These are phyloP conservation scores for Fragaria iinumae DNA, from an alignment of 306 rosid genomes.

Conservation along the genomic window DNA sequence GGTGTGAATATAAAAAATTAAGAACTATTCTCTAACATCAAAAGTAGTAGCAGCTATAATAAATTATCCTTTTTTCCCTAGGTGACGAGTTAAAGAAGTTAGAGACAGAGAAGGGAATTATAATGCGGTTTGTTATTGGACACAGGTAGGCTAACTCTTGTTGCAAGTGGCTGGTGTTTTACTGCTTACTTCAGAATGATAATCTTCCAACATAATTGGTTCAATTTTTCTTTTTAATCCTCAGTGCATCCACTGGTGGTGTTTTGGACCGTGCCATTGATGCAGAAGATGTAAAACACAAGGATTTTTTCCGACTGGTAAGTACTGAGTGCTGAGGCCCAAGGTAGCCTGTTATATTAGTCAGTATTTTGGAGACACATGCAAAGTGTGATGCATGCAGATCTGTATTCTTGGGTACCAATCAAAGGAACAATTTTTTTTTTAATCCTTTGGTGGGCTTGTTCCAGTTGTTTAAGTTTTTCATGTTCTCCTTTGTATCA, in stretches of 20 bases:
- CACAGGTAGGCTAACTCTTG: conserved; percentile 38
- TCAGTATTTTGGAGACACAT: conserved; percentile 11
- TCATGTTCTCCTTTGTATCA: not conserved
- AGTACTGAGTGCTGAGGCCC: conserved; percentile 9
- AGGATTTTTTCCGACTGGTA: conserved; percentile 58
- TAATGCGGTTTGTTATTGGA: conserved; percentile 59
- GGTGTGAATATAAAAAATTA: conserved; percentile 24
- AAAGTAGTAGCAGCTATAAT: conserved; percentile 7
- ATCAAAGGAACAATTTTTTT: conserved; percentile 14
- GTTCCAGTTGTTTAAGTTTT: not conserved
- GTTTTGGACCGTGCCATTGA: conserved; percentile 59
- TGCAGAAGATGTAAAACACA: conserved; percentile 48
- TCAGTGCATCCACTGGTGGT: conserved; percentile 53
- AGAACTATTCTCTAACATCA: not conserved
- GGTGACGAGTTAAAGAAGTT: conserved; percentile 44
- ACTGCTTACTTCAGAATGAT: conserved; percentile 9
- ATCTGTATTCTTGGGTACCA: conserved; percentile 1
- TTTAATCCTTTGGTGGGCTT: conserved; percentile 9
- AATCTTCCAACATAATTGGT: not conserved
- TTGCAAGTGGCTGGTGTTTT: not conserved
- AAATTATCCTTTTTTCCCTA: conserved; percentile 22
- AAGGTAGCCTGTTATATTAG: conserved; percentile 11
- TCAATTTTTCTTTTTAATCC: conserved; percentile 17
- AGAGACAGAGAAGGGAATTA: conserved; percentile 57
- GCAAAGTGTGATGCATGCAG: conserved; percentile 3